Evolutionary conservation across 345 rosid genomes (phyloP).

Genomic region (Toxicodendron radicans): DNA sequence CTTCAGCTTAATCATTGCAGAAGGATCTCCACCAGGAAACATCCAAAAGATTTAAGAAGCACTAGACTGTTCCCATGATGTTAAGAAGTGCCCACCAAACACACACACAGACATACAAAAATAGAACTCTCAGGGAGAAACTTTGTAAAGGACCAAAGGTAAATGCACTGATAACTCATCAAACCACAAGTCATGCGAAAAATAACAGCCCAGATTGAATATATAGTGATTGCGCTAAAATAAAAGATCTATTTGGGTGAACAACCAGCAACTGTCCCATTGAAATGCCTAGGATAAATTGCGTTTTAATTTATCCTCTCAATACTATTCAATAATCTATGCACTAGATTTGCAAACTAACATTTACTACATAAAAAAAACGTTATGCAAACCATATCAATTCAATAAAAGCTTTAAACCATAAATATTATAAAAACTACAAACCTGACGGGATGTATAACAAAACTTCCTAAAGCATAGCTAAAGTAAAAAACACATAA

Average conservation of each 20-base stretch:
- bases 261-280: background rate
- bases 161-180: background rate
- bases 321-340: background rate
- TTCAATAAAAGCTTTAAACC: no score
- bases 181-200: background rate
- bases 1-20: background rate
- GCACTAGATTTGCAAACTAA: background rate
- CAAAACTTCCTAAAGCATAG: no score
- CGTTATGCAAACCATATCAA: no score
- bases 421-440: no score
- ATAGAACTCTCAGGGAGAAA: background rate
- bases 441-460: no score
- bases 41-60: background rate
- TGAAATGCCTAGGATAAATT: background rate
- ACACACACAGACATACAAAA: background rate
- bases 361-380: no score
- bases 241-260: background rate
- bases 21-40: slow-evolving; percentile 3
- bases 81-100: background rate
- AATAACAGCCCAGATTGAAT: background rate
- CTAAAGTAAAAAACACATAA: no score
- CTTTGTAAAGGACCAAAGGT: background rate
- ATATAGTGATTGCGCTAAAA: background rate
- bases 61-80: background rate
- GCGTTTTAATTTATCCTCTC: background rate